Conservation (phyloP, 306 rosid genomes). For the Sicyos edulis region DNA sequence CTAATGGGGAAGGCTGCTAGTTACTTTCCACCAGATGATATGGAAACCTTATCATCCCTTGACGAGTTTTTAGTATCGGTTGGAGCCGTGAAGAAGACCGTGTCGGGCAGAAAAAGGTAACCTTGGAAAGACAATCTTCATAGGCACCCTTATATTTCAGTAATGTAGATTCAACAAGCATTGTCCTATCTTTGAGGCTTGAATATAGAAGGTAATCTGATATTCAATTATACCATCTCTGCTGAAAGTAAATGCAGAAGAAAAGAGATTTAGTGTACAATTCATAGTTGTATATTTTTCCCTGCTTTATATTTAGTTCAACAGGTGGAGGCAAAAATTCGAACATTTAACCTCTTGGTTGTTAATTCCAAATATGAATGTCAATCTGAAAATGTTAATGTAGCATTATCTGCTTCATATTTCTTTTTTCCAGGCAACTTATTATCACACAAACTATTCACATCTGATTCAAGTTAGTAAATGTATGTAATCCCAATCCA, state of each 20-base stretch:
- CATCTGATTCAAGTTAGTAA: too few species aligned
- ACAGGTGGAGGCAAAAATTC: too few species aligned
- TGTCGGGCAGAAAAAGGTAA: slow-evolving; percentile 64
- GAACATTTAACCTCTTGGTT: too few species aligned
- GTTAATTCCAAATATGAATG: too few species aligned
- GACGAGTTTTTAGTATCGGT: slow-evolving; percentile 79
- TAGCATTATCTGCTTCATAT: background rate
- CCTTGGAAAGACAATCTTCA: slow-evolving; percentile 7
- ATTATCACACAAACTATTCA: too few species aligned
- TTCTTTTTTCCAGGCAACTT: too few species aligned
- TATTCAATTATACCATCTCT: background rate
- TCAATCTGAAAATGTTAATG: background rate
- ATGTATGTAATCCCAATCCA: too few species aligned
- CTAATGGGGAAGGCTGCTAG: slow-evolving; percentile 87
- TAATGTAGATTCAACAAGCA: slow-evolving; percentile 12
- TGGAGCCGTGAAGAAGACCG: slow-evolving; percentile 88
- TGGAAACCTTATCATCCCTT: slow-evolving; percentile 88
- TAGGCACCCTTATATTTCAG: slow-evolving; percentile 3
- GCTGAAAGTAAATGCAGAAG: slow-evolving; percentile 14
- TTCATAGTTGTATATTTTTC: slow-evolving; percentile 6
- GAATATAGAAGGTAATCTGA: slow-evolving; percentile 11
- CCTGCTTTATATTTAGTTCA: too few species aligned
- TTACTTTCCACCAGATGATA: slow-evolving; percentile 93
- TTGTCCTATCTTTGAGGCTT: slow-evolving; percentile 18
- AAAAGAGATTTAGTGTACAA: slow-evolving; percentile 29